Conservation (phyloP, 371 early-diverging fungal species). For the Paraphysoderma sedebokerense region DNA sequence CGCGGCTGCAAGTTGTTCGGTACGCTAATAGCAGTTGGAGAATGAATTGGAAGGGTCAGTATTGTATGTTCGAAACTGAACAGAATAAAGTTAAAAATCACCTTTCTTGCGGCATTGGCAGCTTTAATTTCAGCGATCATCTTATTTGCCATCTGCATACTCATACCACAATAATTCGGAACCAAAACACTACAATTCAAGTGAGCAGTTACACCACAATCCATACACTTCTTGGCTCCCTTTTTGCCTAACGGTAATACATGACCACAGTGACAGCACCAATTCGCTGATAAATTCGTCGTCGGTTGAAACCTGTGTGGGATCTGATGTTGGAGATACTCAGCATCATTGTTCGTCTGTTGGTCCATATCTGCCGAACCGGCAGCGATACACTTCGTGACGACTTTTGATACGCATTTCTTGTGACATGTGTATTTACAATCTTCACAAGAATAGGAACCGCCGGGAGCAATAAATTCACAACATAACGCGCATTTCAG, state of each 20-base stretch:
- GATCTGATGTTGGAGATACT: conserved; percentile 68
- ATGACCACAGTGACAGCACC: conserved; percentile 96
- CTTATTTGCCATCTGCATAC: conserved; percentile 60
- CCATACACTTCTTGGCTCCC: conserved; percentile 16
- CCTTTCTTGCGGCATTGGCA: too few species aligned
- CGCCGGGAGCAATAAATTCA: conserved; percentile 70
- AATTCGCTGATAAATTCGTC: conserved; percentile 59
- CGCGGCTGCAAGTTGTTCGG: background rate
- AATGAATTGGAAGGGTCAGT: background rate
- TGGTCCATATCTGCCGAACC: conserved; percentile 14
- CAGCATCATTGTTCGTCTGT: conserved; percentile 17
- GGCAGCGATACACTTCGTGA: conserved; percentile 74
- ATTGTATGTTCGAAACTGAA: too few species aligned
- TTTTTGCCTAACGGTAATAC: conserved; percentile 65
- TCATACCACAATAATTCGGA: conserved; percentile 87
- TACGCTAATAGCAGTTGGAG: background rate
- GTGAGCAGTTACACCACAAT: conserved; percentile 67
- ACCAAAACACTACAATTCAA: conserved; percentile 61
- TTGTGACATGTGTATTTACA: conserved; percentile 90
- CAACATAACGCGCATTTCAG: conserved; percentile 86
- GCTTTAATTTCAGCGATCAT: conserved; percentile 57
- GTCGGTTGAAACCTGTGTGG: conserved; percentile 77
- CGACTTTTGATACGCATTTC: conserved; percentile 64
- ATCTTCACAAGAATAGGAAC: conserved; percentile 81
- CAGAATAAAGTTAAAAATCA: too few species aligned